A percentile compares a stretch with the other conserved stretches of the same genome.
phyloP scores from a whole-genome alignment of 1,284 basidiomycete species.

The Rhodotorula sp. region DNA sequence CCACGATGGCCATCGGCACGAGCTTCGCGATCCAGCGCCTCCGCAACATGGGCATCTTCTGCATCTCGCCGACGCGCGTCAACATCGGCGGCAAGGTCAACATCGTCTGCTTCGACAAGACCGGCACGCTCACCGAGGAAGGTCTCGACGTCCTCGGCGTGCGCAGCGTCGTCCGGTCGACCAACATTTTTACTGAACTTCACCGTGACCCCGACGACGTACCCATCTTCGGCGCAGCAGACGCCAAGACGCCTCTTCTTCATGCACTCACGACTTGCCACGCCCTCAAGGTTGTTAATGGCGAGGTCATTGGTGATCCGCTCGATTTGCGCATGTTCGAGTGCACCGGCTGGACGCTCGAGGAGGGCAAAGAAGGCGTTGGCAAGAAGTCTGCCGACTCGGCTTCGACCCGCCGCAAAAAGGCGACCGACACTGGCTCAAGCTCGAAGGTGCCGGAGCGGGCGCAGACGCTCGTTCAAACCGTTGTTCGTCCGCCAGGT shows the following conservation, averaged over 20 bases:
- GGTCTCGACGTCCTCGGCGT: slow-evolving; percentile 95
- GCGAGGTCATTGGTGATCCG: slow-evolving; percentile 88
- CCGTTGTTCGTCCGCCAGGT: slow-evolving; percentile 91
- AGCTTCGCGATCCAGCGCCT: slow-evolving; percentile 90
- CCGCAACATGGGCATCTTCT: slow-evolving; percentile 86
- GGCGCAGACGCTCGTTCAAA: slow-evolving; percentile 90
- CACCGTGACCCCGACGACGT: slow-evolving; percentile 83
- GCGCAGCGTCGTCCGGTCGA: slow-evolving; percentile 68
- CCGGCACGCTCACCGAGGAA: slow-evolving; percentile 96
- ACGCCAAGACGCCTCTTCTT: slow-evolving; percentile 73
- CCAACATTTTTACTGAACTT: slow-evolving; percentile 82
- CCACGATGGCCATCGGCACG: slow-evolving; percentile 95
- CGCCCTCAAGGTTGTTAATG: slow-evolving; percentile 87
- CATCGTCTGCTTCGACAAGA: slow-evolving; percentile 99
- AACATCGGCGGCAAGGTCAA: slow-evolving; percentile 97
- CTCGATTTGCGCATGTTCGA: slow-evolving; percentile 86
- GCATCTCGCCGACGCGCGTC: slow-evolving; percentile 93
- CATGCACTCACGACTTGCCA: slow-evolving; percentile 96
- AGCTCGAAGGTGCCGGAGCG: slow-evolving; percentile 57
- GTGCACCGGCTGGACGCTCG: slow-evolving; percentile 93
- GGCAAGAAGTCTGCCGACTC: slow-evolving; percentile 11
- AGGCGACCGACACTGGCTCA: slow-evolving; percentile 49
- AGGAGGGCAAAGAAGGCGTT: slow-evolving; percentile 64
- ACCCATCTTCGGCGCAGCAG: slow-evolving; percentile 60
- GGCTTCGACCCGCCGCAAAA: slow-evolving; percentile 25